These are phyloP conservation scores for Candida glaebosa DNA, from an alignment of 805 yeast species.

Conservation along the genomic window DNA sequence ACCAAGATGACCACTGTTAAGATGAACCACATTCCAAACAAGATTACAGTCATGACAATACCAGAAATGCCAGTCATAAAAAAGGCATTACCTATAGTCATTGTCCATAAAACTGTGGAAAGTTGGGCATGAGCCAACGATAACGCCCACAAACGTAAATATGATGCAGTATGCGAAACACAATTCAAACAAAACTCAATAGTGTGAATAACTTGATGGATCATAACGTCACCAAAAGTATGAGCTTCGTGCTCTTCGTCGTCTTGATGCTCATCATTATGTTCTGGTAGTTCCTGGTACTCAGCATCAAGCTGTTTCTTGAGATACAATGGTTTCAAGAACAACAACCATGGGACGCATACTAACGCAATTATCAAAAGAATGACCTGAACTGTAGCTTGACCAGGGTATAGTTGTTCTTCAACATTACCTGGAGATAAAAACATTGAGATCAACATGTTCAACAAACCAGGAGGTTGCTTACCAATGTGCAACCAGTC, in stretches of 20 bases:
- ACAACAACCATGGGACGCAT: constrained; percentile 73
- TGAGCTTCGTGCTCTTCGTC: constrained; percentile 32
- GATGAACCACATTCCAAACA: constrained; percentile 75
- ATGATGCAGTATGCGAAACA: constrained; percentile 78
- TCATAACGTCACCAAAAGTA: constrained; percentile 63
- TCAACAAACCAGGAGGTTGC: constrained; percentile 69
- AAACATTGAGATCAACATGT: constrained; percentile 75
- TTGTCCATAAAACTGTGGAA: constrained; percentile 69
- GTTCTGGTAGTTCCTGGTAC: constrained; percentile 37
- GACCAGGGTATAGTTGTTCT: constrained; percentile 64
- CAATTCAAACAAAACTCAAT: constrained; percentile 78
- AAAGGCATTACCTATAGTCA: constrained; percentile 67
- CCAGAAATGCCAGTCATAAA: constrained; percentile 53
- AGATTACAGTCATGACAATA: constrained; percentile 51
- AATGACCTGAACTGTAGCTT: constrained; percentile 56
- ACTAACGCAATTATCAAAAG: constrained; percentile 56
- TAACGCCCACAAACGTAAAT: constrained; percentile 74
- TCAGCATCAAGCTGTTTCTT: constrained; percentile 37
- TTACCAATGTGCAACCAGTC: constrained; percentile 63
- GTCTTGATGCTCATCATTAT: constrained; percentile 17
- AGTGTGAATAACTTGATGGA: constrained; percentile 77
- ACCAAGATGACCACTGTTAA: constrained; percentile 67
- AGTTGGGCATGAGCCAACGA: constrained; percentile 79
- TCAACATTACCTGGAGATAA: constrained; percentile 68
- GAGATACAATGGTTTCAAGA: constrained; percentile 57